Base-by-base conservation (phyloP, 148 eudicot species). In the Vaccinium myrtillus region DNA sequence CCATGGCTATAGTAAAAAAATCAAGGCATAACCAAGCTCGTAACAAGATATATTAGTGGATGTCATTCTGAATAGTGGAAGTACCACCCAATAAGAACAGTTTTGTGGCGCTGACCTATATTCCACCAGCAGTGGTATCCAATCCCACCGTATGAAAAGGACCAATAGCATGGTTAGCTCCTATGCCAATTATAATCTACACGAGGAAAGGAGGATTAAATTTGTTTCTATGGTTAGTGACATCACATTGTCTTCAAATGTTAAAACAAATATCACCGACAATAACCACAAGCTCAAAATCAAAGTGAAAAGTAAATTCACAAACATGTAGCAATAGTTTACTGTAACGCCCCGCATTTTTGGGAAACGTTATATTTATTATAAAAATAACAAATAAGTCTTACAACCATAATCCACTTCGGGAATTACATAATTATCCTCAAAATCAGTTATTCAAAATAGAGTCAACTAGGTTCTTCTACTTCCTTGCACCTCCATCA, bases 171-270 rank as follows among this genome's bases (percentile, higher is more conserved):
- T 98, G 98, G 88, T 89, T 95, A 74, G 98, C 99, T 90, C 99
- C 99, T 83, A 97, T 97, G 53, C 99, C 99, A 87, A 97, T 83
- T 79, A 97, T 83, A 86, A 97, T 87, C 99, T 95, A 90, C 91
- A 87, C 53, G 82, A 67, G 75, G 69, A 23, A 43, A 81, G 81
- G 81, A 48, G 36, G 25, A 70, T 6, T 23, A 19, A 75, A 21
- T 4, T 30, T 80, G 2, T 21, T 21, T 3, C 10, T 23, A 58
- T 75, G 2, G 55, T 58, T 56, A 76, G 55, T 36, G 54, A 43
- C 56, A 27, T 46, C n/a, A 56, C 43, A 14, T 74, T 55, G 54
- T 48, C 4, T 12, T 74, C 25, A 75, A 23, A 85, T 75, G 73
- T 30, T 30, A 51, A 23, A 75, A 48, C 18, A 75, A 21, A 55